Base-by-base conservation (phyloP, 192 early-diverging fungal species). In the Podila verticillata region DNA sequence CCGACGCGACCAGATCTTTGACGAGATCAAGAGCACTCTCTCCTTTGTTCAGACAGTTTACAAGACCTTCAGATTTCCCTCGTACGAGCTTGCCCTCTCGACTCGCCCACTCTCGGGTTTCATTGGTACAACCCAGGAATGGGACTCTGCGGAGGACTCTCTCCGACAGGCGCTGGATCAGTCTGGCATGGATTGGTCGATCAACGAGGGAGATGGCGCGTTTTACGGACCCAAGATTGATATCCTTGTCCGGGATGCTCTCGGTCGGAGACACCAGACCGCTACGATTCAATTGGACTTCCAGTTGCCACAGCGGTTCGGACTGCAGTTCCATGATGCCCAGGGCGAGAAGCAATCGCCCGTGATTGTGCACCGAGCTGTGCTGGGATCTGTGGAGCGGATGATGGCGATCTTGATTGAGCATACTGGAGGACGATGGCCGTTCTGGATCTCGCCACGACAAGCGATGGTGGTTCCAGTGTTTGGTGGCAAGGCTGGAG, bases 151-250 rank as follows among this genome's bases (percentile, higher is more conserved):
- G 0, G 96, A 98, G 73, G 65, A 63, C 29, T 88, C 92, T 19
- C 84, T 98, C 2, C 86, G 81, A 15, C 84, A 89, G 9, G 96
- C 94, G 3, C 84, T 98, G 47, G 73, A 91, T 54, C 82, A 72
- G 3, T 91, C 85, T 1, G 90, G 89, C 4, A 58, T 82, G 47
- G 60, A 73, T 6, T 96, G 94, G 93, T 83, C 88, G 0, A 66
- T 94, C 9, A 96, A 95, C 48, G 82, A 87, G 34, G 95, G 94
- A 8, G 97, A 98, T 78, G 97, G 96, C 7, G 97, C 95, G 2
- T 98, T 98, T 73, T 98, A 98, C 79, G 97, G 97, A 2, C 97
- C 97, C 64, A 98, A 98, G 74, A 97, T 98, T 66, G 97, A 98
- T 72, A 90, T 97, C 26, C 88, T 90, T 62, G 91, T 98, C 1